phyloP scores from a whole-genome alignment of 2,329 filamentous ascomycete species.

The Incumbomyces delicatus region DNA sequence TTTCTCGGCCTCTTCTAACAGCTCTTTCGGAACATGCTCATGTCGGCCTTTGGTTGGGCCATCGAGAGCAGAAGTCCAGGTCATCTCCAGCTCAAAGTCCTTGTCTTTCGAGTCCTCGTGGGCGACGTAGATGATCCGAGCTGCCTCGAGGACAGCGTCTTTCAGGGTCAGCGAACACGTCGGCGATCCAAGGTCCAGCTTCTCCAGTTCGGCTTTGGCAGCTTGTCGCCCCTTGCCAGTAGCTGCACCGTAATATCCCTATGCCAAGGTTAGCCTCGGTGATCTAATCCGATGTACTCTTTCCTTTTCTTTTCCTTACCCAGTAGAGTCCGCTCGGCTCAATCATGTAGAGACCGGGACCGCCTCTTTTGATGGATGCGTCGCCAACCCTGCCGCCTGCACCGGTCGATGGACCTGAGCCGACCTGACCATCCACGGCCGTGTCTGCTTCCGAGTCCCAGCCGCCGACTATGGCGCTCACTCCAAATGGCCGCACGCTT shows the following conservation, averaged over 20 bases:
- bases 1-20: slow-evolving; percentile 84
- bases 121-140: slow-evolving; percentile 90
- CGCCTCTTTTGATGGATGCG: slow-evolving; percentile 59
- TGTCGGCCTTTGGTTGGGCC: slow-evolving; percentile 90
- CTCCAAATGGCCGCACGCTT: slow-evolving; percentile 90
- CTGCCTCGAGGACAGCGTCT: slow-evolving; percentile 91
- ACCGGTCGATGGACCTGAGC: slow-evolving; percentile 65
- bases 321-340: slow-evolving; percentile 95
- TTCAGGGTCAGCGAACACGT: slow-evolving; percentile 59
- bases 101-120: slow-evolving; percentile 99
- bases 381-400: slow-evolving; percentile 69
- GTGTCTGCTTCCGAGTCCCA: slow-evolving; percentile 83
- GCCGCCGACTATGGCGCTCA: slow-evolving; percentile 86
- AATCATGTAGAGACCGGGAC: slow-evolving; percentile 95
- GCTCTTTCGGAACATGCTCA: slow-evolving; percentile 81
- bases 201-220: slow-evolving; percentile 96
- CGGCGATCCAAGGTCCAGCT: slow-evolving; percentile 74
- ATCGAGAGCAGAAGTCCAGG: slow-evolving; percentile 78
- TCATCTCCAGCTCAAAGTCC: slow-evolving; percentile 99
- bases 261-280: slow-evolving; percentile 44
- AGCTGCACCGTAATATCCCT: slow-evolving; percentile 94
- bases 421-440: slow-evolving; percentile 83
- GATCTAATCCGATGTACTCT: slow-evolving; percentile 84
- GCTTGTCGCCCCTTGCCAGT: slow-evolving; percentile 95
- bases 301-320: slow-evolving; percentile 45